Percentiles rank a stretch among this genome's conserved stretches.
phyloP scores from a whole-genome alignment of 345 rosid species.

The Rhodamnia argentea region DNA sequence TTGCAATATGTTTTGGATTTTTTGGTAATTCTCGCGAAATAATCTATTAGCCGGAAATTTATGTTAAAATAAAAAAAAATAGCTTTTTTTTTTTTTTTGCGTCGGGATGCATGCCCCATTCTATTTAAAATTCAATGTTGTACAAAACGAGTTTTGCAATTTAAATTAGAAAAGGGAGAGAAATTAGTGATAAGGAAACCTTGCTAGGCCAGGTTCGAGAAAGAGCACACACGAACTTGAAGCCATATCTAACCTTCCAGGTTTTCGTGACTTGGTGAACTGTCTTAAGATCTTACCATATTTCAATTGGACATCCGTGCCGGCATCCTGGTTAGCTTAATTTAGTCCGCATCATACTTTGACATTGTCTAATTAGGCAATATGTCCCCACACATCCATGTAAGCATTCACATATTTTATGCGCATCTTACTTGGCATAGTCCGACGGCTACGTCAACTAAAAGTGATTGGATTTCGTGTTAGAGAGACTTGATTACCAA shows the following conservation, averaged over 20 bases:
- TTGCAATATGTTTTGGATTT: no score
- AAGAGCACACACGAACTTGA: neutral
- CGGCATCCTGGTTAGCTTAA: neutral
- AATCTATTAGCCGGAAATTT: neutral
- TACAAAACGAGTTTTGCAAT: neutral
- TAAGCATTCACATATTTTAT: neutral
- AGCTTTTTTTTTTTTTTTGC: neutral
- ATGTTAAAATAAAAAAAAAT: neutral
- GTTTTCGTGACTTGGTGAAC: neutral
- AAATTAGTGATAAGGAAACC: neutral
- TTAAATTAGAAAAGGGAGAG: neutral
- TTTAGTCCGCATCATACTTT: neutral
- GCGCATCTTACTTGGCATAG: neutral
- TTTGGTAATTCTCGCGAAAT: no score
- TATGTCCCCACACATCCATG: neutral
- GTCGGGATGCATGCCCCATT: neutral
- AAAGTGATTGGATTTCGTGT: neutral
- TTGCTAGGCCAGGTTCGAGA: neutral
- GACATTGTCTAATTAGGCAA: neutral
- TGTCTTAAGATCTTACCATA: neutral
- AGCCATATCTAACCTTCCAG: neutral
- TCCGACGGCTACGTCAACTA: neutral
- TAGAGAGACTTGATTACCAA: neutral
- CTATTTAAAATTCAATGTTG: neutral
- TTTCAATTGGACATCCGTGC: no score